These are phyloP conservation scores for Pythium pyrilobum DNA, from an alignment of 352 stramenopile genomes.

Conservation along the genomic window DNA sequence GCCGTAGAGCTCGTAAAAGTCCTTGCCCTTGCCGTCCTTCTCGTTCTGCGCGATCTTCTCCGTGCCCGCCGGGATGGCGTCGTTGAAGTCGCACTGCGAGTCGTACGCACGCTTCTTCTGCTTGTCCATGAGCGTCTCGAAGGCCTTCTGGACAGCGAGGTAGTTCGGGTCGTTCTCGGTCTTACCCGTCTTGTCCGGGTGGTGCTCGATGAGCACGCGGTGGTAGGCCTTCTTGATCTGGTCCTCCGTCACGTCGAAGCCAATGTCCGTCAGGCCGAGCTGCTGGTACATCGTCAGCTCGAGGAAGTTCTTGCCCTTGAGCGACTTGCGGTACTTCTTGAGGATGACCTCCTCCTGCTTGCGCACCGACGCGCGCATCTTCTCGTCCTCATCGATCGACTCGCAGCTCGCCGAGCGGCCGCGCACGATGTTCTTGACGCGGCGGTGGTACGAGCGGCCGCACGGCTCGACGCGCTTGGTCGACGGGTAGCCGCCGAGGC, in stretches of 20 bases:
- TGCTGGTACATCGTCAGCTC: conserved; percentile 87
- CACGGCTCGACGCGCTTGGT: conserved; percentile 74
- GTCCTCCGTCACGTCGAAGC: conserved; percentile 78
- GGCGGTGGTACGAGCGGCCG: conserved; percentile 65
- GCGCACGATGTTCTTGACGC: conserved; percentile 67
- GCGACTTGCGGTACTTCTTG: conserved; percentile 77
- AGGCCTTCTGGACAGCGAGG: conserved; percentile 80
- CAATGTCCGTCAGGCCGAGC: conserved; percentile 62
- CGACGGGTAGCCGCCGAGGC: conserved; percentile 67
- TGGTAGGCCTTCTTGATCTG: conserved; percentile 88
- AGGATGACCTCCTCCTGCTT: conserved; percentile 66
- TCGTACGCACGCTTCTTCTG: conserved; percentile 84
- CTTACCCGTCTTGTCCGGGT: conserved; percentile 86
- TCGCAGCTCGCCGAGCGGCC: conserved; percentile 75
- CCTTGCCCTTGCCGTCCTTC: conserved; percentile 50
- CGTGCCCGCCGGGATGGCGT: conserved; percentile 65
- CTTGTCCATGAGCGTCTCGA: conserved; percentile 71
- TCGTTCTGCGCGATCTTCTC: conserved; percentile 81
- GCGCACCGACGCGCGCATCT: conserved; percentile 48
- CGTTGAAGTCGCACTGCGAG: conserved; percentile 85
- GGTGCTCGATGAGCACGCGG: conserved; percentile 84
- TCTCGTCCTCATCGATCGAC: conserved; percentile 59
- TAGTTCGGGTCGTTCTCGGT: conserved; percentile 89
- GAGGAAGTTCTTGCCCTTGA: conserved; percentile 77
- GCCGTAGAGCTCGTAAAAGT: conserved; percentile 84